Conservation (phyloP, 2,329 filamentous ascomycete genomes). For the Thelonectria blattea region DNA sequence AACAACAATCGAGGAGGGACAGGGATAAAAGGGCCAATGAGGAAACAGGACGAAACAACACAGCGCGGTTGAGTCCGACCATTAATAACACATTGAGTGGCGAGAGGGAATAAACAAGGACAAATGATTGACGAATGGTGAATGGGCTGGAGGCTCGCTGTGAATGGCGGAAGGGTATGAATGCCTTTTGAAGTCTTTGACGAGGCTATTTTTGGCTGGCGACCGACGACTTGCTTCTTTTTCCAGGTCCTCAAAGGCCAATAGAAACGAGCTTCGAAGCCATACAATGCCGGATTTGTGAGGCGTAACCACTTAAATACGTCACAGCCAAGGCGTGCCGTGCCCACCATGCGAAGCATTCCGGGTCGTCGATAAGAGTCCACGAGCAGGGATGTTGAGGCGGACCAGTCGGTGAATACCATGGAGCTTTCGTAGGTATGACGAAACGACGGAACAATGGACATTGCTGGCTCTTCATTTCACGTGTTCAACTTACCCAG, state of each 20-base stretch:
- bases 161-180: conserved; percentile 16
- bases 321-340: background rate
- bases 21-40: background rate
- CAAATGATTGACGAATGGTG: background rate
- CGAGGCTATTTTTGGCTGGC: background rate
- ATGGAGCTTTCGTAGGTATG: background rate
- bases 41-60: background rate
- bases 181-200: background rate
- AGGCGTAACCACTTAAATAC: conserved; percentile 7
- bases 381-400: background rate
- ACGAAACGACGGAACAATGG: background rate
- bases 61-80: background rate
- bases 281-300: conserved; percentile 1
- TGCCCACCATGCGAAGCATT: conserved; percentile 1
- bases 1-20: conserved; percentile 1
- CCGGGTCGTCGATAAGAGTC: background rate
- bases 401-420: background rate
- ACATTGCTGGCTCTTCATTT: background rate
- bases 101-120: conserved; percentile 3
- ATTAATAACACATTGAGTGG: conserved; percentile 11
- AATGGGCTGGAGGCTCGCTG: conserved; percentile 16
- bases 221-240: background rate
- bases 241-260: background rate
- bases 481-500: conserved; percentile 12
- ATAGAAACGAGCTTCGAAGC: background rate